These are phyloP conservation scores for Suhomyces bribrorum DNA, from an alignment of 1,139 yeast species.

Conservation along the genomic window DNA sequence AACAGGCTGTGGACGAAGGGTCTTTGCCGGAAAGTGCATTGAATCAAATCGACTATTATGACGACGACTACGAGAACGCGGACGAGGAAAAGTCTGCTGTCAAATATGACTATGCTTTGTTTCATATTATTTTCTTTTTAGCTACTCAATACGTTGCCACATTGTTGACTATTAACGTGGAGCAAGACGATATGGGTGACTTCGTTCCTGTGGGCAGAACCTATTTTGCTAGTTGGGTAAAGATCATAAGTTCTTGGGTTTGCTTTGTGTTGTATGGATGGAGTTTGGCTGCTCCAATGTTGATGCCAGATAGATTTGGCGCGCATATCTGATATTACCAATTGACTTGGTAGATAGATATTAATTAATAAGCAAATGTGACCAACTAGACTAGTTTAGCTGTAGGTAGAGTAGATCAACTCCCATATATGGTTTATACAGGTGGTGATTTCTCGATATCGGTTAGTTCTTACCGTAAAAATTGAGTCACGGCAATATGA, in stretches of 20 bases:
- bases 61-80: slow-evolving; percentile 40
- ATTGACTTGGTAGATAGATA: neutral
- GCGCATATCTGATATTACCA: slow-evolving; percentile 24
- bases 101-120: slow-evolving; percentile 82
- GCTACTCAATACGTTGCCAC: slow-evolving; percentile 99
- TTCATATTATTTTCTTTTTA: slow-evolving; percentile 87
- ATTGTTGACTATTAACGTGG: slow-evolving; percentile 85
- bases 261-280: slow-evolving; percentile 85
- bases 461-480: too few species aligned
- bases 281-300: slow-evolving; percentile 88
- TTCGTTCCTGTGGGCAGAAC: slow-evolving; percentile 98
- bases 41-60: slow-evolving; percentile 63
- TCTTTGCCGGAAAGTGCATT: slow-evolving; percentile 92
- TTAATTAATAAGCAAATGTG: neutral
- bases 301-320: slow-evolving; percentile 85
- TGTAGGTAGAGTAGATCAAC: too few species aligned
- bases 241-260: slow-evolving; percentile 88
- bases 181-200: slow-evolving; percentile 80
- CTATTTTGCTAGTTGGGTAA: slow-evolving; percentile 93
- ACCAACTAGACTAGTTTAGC: too few species aligned
- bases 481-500: too few species aligned
- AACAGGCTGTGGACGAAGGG: slow-evolving; percentile 94
- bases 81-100: slow-evolving; percentile 71
- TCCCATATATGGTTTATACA: too few species aligned
- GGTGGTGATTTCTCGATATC: too few species aligned